A percentile compares a stretch with the other conserved stretches of the same genome.
phyloP scores from a whole-genome alignment of 305 asterid species.

The Fraxinus sp. region DNA sequence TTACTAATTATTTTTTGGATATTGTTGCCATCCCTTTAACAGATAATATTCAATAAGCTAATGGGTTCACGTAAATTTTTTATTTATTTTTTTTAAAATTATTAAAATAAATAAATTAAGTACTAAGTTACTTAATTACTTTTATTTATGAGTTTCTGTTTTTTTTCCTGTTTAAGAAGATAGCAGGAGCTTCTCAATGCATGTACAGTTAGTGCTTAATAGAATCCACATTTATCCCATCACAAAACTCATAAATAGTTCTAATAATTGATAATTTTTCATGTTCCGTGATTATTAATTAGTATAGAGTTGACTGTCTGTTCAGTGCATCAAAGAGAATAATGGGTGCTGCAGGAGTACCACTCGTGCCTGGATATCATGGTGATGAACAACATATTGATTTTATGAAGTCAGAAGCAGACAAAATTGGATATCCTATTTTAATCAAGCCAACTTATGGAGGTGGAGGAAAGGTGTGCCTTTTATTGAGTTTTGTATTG shows the following conservation, averaged over 20 bases:
- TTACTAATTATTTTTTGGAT: not conserved
- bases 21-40: not conserved
- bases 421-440: slow-evolving; percentile 89
- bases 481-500: slow-evolving; percentile 19
- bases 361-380: slow-evolving; percentile 98
- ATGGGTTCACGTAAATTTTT: not conserved
- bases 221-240: not conserved
- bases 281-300: not conserved
- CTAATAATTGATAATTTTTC: not conserved
- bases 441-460: slow-evolving; percentile 97
- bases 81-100: not conserved
- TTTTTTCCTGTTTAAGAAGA: not conserved
- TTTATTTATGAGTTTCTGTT: not conserved
- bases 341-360: slow-evolving; percentile 99
- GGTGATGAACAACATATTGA: slow-evolving; percentile 87
- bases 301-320: not conserved
- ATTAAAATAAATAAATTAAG: not conserved
- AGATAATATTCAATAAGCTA: not conserved
- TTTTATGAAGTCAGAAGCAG: slow-evolving; percentile 89
- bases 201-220: not conserved
- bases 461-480: slow-evolving; percentile 93
- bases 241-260: not conserved
- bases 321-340: slow-evolving; percentile 94
- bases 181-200: not conserved
- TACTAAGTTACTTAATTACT: not conserved